Percentiles rank a stretch among this genome's conserved stretches.
Evolutionary conservation across 2,329 filamentous ascomycete species (phyloP).

Genomic region (Byssochlamys sp.): DNA sequence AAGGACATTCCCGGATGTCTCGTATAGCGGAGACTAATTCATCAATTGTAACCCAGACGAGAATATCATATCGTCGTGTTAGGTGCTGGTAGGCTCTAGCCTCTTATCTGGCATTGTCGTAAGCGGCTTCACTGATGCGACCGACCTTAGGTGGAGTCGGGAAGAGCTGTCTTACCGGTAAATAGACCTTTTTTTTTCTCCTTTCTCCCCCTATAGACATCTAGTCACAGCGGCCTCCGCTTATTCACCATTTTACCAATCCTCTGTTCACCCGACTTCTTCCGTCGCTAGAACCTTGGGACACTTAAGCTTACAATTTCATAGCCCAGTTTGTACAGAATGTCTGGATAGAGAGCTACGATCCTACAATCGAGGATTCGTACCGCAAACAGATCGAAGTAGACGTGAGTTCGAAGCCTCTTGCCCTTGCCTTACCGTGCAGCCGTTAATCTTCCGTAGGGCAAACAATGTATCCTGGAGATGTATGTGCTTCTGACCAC

Average conservation of each 20-base stretch:
- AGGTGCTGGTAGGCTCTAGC: conserved; percentile 54
- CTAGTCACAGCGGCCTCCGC: conserved; percentile 8
- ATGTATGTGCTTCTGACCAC: conserved; percentile 52
- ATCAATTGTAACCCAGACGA: conserved; percentile 40
- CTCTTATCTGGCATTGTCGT: conserved; percentile 3
- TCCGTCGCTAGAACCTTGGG: background rate
- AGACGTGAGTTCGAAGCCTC: conserved; percentile 55
- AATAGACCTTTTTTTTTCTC: conserved; percentile 17
- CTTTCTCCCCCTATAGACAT: background rate
- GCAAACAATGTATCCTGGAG: conserved; percentile 78
- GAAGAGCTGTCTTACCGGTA: conserved; percentile 86
- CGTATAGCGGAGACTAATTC: background rate
- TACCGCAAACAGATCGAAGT: conserved; percentile 82
- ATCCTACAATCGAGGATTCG: conserved; percentile 79
- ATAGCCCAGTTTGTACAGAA: conserved; percentile 86
- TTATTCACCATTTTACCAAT: background rate
- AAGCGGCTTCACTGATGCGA: conserved; percentile 12
- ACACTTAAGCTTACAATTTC: conserved; percentile 10
- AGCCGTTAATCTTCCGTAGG: conserved; percentile 44
- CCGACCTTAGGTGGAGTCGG: conserved; percentile 64
- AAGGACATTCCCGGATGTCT: background rate
- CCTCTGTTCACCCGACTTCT: background rate
- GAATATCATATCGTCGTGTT: conserved; percentile 77
- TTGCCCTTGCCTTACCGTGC: background rate
- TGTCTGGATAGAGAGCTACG: conserved; percentile 86